Percentiles rank a stretch among this genome's conserved stretches.
These are phyloP conservation scores for Vickermania ingenoplastis DNA, from an alignment of 208 protist species.

Conservation along the genomic window DNA sequence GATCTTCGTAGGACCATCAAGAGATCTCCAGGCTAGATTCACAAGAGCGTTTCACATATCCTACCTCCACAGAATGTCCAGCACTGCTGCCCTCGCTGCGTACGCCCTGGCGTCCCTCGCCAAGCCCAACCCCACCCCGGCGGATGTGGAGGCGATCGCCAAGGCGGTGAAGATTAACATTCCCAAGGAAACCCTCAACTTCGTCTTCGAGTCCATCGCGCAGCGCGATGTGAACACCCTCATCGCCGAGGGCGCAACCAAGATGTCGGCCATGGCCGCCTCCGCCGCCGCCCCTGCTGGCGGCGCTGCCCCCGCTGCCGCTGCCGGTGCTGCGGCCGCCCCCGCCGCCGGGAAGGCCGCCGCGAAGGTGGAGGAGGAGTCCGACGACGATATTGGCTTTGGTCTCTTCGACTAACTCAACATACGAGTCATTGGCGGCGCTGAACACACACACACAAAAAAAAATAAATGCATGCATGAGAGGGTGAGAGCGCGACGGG, in stretches of 20 bases:
- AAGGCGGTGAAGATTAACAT: slow-evolving; percentile 58
- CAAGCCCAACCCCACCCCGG: slow-evolving; percentile 59
- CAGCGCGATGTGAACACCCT: slow-evolving; percentile 71
- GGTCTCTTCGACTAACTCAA: slow-evolving; percentile 78
- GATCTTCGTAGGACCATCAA: too few relatives aligned
- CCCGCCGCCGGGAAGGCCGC: slow-evolving; percentile 44
- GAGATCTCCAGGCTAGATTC: too few relatives aligned
- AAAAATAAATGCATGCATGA: too few relatives aligned
- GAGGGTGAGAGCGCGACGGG: too few relatives aligned
- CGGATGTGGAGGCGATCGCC: slow-evolving; percentile 83
- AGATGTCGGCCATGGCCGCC: slow-evolving; percentile 62
- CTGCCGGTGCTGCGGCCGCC: slow-evolving; percentile 21
- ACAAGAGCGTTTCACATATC: too few relatives aligned
- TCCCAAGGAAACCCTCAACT: slow-evolving; percentile 66
- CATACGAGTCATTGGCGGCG: too few relatives aligned
- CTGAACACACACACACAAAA: too few relatives aligned
- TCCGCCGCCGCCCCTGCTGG: slow-evolving; percentile 24
- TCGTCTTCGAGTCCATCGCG: slow-evolving; percentile 68
- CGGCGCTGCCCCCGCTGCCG: slow-evolving; percentile 17
- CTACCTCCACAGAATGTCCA: slow-evolving; percentile 1
- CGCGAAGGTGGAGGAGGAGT: slow-evolving; percentile 62
- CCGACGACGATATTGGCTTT: slow-evolving; percentile 86
- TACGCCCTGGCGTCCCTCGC: slow-evolving; percentile 82
- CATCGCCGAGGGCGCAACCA: slow-evolving; percentile 62
- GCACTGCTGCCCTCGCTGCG: slow-evolving; percentile 54